A percentile compares a stretch with the other conserved stretches of the same genome.
These are phyloP conservation scores for Diaporthe amygdali DNA, from an alignment of 2,329 filamentous ascomycete species.

Conservation along the genomic window DNA sequence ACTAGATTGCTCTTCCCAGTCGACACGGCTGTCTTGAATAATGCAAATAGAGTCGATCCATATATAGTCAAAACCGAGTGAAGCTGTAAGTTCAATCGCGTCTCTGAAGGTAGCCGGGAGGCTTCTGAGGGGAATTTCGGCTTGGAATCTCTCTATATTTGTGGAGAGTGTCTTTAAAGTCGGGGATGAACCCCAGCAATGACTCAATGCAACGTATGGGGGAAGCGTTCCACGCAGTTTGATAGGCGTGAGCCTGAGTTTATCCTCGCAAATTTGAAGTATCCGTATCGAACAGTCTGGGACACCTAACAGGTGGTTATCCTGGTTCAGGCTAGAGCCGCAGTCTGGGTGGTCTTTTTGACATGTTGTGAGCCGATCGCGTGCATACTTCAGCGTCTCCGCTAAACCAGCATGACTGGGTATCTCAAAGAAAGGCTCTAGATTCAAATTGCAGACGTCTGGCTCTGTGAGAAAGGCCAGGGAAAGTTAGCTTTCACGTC, in stretches of 20 bases:
- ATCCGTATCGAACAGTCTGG: background rate
- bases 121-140: background rate
- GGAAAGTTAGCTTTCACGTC: background rate
- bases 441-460: background rate
- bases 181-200: background rate
- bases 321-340: accelerated
- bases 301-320: accelerated
- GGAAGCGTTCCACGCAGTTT: background rate
- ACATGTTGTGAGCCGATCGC: background rate
- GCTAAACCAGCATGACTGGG: background rate
- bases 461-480: background rate
- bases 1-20: background rate
- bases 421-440: background rate
- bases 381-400: background rate
- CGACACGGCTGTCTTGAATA: background rate
- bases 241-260: background rate
- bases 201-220: background rate
- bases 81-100: background rate
- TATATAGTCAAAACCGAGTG: background rate
- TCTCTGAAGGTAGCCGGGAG: background rate
- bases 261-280: background rate
- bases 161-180: background rate
- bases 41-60: background rate
- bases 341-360: background rate
- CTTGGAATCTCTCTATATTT: background rate